Percentiles rank a stretch among this genome's conserved stretches.
phyloP scores from a whole-genome alignment of 352 stramenopile species.

The Globisporangium middletonii region DNA sequence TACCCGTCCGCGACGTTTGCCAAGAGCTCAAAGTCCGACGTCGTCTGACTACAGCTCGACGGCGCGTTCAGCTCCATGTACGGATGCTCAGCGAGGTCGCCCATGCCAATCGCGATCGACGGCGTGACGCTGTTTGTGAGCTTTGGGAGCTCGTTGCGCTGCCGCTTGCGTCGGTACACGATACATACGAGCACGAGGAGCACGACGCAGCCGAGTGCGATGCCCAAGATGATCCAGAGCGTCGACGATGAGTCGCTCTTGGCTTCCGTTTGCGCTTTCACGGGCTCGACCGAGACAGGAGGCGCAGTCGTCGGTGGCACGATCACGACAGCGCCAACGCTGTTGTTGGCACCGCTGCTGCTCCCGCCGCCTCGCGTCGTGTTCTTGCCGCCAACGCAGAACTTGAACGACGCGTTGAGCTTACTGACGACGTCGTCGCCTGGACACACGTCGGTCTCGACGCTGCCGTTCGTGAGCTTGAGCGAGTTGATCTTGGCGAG shows the following conservation, averaged over 20 bases:
- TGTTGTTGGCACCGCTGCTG: conserved; percentile 3
- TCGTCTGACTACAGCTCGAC: conserved; percentile 61
- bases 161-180: conserved; percentile 33
- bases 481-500: conserved; percentile 46
- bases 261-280: background rate
- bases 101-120: conserved; percentile 51
- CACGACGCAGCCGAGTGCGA: conserved; percentile 26
- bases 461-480: conserved; percentile 45
- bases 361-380: background rate
- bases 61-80: conserved; percentile 46
- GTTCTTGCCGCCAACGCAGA: conserved; percentile 27
- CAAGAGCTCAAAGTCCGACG: conserved; percentile 68
- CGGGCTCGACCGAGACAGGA: conserved; percentile 3
- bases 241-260: conserved; percentile 13
- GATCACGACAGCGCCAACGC: conserved; percentile 4
- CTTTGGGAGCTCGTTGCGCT: conserved; percentile 39
- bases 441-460: conserved; percentile 46
- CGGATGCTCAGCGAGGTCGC: conserved; percentile 46
- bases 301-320: conserved; percentile 8
- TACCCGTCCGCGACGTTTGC: conserved; percentile 60
- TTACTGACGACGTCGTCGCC: conserved; percentile 27
- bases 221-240: conserved; percentile 41
- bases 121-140: conserved; percentile 40
- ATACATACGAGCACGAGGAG: conserved; percentile 26
- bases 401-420: conserved; percentile 53